Base-by-base conservation (phyloP, 1,139 yeast genomes). In the Candida dubliniensis region DNA sequence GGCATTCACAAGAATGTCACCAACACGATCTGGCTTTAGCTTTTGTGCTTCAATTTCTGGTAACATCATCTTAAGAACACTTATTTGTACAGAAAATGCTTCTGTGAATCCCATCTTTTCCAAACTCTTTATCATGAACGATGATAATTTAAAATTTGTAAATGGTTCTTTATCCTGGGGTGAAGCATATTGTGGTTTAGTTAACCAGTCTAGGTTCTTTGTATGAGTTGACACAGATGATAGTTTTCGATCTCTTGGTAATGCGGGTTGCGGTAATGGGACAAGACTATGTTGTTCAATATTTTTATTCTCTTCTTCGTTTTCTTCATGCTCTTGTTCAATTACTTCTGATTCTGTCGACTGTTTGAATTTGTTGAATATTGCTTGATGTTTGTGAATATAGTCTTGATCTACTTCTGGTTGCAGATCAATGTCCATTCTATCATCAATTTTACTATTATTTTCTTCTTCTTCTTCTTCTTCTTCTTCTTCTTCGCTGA, bases 1-100 rank as follows among this genome's bases (percentile, higher is more conserved):
- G 1, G 99, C 96, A 62, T 93, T 91, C 4, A 93, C 96, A 40
- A 93, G 69, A 13, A 90, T 66, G 61, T 93, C 96, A 15, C 93
- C 91, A 47, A 55, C 72, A 45, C 69, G 70, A 50, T 68, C 82
- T 1, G 95, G 95, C 38, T 77, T 72, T n/a, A 82, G 57, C 43
- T 60, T 66, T 49, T 72, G 74, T 34, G 66, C 63, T 32, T 61
- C 53, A 11, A 74, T 71, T 48, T 82, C 87, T 4, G 69, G 66
- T 29, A 87, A 57, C 25, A 88, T 60, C 18, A 77, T 61, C 10
- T 84, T 78, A 41, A 87, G 69, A 1, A 87, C 87, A 1, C 83
- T 76, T 0, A 82, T 68, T 60, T 89, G 96, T 8, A 89, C 91
- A 0, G 96, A 83, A 62, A 89, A 89, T 4, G 96, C 95, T 2